Percentiles rank a stretch among this genome's conserved stretches.
Evolutionary conservation across 2,329 filamentous ascomycete species (phyloP).

Genomic region (Colletotrichum neosansevieriae): DNA sequence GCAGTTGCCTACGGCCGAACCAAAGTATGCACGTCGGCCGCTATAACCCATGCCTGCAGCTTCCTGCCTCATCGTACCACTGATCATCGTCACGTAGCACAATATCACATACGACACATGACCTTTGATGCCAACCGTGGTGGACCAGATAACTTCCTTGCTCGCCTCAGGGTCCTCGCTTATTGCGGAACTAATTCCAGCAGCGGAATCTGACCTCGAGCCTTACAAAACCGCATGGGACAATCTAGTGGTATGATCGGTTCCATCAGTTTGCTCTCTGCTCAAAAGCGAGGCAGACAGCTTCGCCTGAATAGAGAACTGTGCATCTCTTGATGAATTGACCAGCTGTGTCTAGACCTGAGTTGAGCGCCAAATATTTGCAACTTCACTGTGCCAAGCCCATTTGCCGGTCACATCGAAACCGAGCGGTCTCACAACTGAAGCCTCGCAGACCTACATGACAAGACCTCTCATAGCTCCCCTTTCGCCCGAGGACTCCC

Average conservation of each 20-base stretch:
- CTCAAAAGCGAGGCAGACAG: background rate
- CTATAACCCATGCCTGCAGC: slow-evolving; percentile 11
- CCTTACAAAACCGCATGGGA: slow-evolving; percentile 4
- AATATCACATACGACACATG: slow-evolving; percentile 14
- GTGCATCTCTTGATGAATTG: background rate
- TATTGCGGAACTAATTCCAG: slow-evolving; percentile 33
- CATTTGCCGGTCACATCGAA: slow-evolving; percentile 52
- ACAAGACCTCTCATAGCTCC: slow-evolving; percentile 60
- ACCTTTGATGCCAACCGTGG: slow-evolving; percentile 20
- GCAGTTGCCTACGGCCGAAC: slow-evolving; percentile 32
- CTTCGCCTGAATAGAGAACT: background rate
- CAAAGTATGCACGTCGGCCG: slow-evolving; percentile 2
- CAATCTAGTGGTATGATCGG: background rate
- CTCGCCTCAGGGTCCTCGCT: slow-evolving; percentile 8
- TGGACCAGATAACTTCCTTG: slow-evolving; percentile 19
- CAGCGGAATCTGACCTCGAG: slow-evolving; percentile 17
- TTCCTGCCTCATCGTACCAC: slow-evolving; percentile 9
- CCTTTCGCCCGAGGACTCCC: slow-evolving; percentile 61
- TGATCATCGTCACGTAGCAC: slow-evolving; percentile 21
- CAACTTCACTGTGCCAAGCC: slow-evolving; percentile 61
- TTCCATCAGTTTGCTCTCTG: background rate
- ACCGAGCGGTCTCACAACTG: slow-evolving; percentile 58
- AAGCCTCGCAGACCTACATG: slow-evolving; percentile 59
- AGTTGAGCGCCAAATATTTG: slow-evolving; percentile 49
- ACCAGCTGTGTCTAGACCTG: background rate